These are phyloP conservation scores for Cardiospermum halicacabum DNA, from an alignment of 345 rosid genomes.

Conservation along the genomic window DNA sequence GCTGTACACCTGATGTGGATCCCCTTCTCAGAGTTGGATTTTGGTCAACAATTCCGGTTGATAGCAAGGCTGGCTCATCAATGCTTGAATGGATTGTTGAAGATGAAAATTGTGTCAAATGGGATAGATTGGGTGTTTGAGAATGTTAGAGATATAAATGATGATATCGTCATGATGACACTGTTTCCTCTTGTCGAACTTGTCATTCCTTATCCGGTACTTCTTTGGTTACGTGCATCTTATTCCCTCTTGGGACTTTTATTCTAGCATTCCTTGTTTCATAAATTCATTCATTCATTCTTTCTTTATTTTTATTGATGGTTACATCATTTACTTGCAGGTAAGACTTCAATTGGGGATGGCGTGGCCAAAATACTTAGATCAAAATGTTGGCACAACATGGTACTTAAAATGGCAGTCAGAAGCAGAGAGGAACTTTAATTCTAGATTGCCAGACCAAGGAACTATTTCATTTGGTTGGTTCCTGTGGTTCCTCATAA, in stretches of 20 bases:
- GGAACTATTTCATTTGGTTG: slow-evolving; percentile 25
- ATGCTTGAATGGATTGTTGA: slow-evolving; percentile 54
- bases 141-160: slow-evolving; percentile 53
- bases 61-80: slow-evolving; percentile 43
- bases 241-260: background rate
- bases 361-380: slow-evolving; percentile 90
- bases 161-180: slow-evolving; percentile 61
- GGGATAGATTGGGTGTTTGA: slow-evolving; percentile 43
- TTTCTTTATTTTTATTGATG: slow-evolving; percentile 1
- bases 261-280: slow-evolving; percentile 5
- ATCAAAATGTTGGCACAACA: slow-evolving; percentile 66
- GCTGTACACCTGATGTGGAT: slow-evolving; percentile 88
- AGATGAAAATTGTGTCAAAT: slow-evolving; percentile 38
- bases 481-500: slow-evolving; percentile 65
- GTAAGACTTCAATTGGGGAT: slow-evolving; percentile 70
- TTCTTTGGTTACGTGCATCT: slow-evolving; percentile 11
- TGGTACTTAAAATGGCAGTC: slow-evolving; percentile 91
- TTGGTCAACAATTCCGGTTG: slow-evolving; percentile 71
- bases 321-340: slow-evolving; percentile 31
- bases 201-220: slow-evolving; percentile 77
- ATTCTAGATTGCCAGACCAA: slow-evolving; percentile 48
- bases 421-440: slow-evolving; percentile 63
- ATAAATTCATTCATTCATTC: no score
- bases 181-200: slow-evolving; percentile 63
- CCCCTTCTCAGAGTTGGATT: slow-evolving; percentile 81